These are phyloP conservation scores for Calonectria hongkongensis DNA, from an alignment of 2,329 filamentous ascomycete species.

Conservation along the genomic window DNA sequence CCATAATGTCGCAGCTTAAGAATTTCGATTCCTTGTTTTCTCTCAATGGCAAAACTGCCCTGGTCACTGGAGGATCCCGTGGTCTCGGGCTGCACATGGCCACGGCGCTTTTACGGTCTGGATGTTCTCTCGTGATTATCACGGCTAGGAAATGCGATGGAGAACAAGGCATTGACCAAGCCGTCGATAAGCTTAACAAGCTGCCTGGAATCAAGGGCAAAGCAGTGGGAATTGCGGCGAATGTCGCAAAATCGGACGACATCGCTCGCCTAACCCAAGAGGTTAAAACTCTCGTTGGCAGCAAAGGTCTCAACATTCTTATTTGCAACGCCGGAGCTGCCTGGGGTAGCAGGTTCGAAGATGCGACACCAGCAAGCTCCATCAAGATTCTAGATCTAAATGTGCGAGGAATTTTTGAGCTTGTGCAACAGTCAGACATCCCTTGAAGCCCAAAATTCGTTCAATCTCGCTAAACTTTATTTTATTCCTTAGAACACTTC, in stretches of 20 bases:
- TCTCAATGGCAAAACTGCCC: constrained; percentile 63
- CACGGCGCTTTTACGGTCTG: constrained; percentile 81
- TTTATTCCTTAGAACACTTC: constrained; percentile 48
- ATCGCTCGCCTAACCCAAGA: constrained; percentile 76
- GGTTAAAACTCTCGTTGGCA: constrained; percentile 74
- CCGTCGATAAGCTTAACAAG: constrained; percentile 78
- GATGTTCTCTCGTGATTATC: constrained; percentile 82
- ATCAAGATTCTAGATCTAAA: constrained; percentile 82
- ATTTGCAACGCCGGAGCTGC: constrained; percentile 84
- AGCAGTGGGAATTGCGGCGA: constrained; percentile 79
- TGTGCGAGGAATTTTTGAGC: constrained; percentile 82
- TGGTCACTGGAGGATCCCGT: constrained; percentile 70
- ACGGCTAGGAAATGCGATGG: constrained; percentile 82
- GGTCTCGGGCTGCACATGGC: constrained; percentile 77
- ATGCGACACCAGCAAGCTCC: constrained; percentile 76
- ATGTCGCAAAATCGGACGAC: constrained; percentile 76
- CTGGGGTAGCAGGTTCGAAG: constrained; percentile 80
- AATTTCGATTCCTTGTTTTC: constrained; percentile 56
- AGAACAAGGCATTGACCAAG: constrained; percentile 73
- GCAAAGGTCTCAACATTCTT: constrained; percentile 77
- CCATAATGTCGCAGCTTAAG: constrained; percentile 55
- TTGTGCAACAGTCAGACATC: constrained; percentile 73
- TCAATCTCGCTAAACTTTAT: neutral
- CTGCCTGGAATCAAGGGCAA: constrained; percentile 74
- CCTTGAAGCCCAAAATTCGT: neutral